These are phyloP conservation scores for Daphne laureola DNA, from an alignment of 441 rosid genomes.

Conservation along the genomic window DNA sequence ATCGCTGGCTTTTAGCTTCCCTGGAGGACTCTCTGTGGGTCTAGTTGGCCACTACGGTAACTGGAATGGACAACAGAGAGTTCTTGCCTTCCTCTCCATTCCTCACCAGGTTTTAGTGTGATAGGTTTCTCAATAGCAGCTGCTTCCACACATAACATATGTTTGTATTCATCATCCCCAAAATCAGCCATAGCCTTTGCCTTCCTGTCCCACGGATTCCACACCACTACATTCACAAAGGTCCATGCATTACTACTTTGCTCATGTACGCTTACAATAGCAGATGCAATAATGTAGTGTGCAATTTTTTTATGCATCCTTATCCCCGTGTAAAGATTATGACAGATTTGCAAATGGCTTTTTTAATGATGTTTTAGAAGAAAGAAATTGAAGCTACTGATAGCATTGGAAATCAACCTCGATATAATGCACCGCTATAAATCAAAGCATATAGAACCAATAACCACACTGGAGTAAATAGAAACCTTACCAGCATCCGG, in stretches of 20 bases:
- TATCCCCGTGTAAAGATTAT: too few species aligned
- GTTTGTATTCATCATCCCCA: slow-evolving; percentile 90
- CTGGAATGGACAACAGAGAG: slow-evolving; percentile 87
- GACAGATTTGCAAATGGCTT: too few species aligned
- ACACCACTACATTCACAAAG: slow-evolving; percentile 54
- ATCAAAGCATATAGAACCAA: too few species aligned
- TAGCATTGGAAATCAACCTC: too few species aligned
- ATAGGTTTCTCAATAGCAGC: slow-evolving; percentile 77
- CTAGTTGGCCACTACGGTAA: slow-evolving; percentile 92
- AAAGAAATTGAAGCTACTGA: neutral
- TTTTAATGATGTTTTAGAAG: too few species aligned
- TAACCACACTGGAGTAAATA: neutral
- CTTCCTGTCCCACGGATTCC: slow-evolving; percentile 98
- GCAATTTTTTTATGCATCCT: too few species aligned
- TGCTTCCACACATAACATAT: slow-evolving; percentile 90
- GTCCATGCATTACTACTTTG: neutral
- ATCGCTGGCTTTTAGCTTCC: slow-evolving; percentile 27
- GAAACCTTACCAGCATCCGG: slow-evolving; percentile 76
- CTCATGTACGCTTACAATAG: neutral
- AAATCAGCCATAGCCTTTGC: slow-evolving; percentile 77
- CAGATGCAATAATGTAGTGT: neutral
- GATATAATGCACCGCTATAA: too few species aligned
- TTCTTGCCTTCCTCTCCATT: slow-evolving; percentile 90
- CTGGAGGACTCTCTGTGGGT: slow-evolving; percentile 57
- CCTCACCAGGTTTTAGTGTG: slow-evolving; percentile 88